phyloP scores from a whole-genome alignment of 108 stramenopile genomes.

The Nannochloropsis oceanica region DNA sequence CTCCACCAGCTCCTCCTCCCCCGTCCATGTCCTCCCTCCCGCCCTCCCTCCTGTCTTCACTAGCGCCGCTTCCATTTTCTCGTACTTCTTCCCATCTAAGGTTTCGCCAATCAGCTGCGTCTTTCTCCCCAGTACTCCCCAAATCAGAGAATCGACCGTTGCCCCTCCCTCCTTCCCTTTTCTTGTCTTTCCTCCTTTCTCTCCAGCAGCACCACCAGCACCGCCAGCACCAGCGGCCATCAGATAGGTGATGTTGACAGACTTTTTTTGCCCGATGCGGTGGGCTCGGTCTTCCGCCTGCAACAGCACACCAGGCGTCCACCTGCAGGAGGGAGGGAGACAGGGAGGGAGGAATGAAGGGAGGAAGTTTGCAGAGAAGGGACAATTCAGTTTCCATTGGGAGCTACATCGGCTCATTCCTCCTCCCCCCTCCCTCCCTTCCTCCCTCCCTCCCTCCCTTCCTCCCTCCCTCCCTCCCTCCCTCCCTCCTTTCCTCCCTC shows the following conservation, averaged over 20 bases:
- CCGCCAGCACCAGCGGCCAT: background rate
- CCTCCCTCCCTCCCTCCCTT: too few relatives aligned
- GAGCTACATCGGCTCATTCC: too few relatives aligned
- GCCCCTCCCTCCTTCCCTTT: background rate
- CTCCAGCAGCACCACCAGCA: too few relatives aligned
- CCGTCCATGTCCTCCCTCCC: background rate
- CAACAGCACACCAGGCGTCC: constrained; percentile 92
- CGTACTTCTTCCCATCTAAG: background rate
- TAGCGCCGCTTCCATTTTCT: background rate
- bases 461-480: too few relatives aligned
- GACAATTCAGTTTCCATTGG: too few relatives aligned
- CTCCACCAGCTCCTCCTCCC: background rate
- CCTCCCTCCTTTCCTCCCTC: too few relatives aligned
- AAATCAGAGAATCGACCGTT: background rate
- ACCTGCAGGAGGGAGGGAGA: too few relatives aligned
- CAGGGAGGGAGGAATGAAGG: too few relatives aligned
- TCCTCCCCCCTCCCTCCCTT: too few relatives aligned
- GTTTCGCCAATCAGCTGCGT: background rate
- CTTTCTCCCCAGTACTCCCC: background rate
- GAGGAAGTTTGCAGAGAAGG: too few relatives aligned
- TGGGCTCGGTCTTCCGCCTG: constrained; percentile 93
- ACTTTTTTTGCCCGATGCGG: constrained; percentile 95
- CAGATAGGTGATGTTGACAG: constrained; percentile 65
- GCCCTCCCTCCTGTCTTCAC: background rate
- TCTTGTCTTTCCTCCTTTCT: too few relatives aligned